Evolutionary conservation across 2,329 filamentous ascomycete genomes (phyloP), one percentile per base, ranked within the genome.

Genomic region (Diaporthe citriasiana): DNA sequence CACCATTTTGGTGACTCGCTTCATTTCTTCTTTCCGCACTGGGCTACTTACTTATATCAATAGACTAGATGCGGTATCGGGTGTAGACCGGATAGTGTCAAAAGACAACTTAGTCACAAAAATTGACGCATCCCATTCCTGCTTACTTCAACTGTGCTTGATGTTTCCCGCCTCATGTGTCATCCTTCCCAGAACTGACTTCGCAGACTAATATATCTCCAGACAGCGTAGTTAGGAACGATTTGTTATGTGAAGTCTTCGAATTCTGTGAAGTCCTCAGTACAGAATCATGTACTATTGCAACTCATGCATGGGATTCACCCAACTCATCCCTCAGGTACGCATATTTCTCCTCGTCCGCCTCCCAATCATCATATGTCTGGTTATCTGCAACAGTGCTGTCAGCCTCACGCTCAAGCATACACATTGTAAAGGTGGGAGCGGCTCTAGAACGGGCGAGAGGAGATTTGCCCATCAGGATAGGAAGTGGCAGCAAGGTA

Each of bases 51-150:
- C 38, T 38, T 42, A 33, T 57, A 63, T 42, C 50, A 60, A 40
- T 71, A 71, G 56, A 71, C 70, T 63, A 71, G 70, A 71, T 40
- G 56, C 35, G 70, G 45, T 42, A 45, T 51, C n/a, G 30, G 25
- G 47, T 33, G 47, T 25, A 27, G 40, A 33, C 9, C 22, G 19
- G 25, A 27, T 45, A 45, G 12, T 25, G 25, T n/a, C 15, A 33
- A 63, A 50, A 66, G 30, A 68, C 47, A 50, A 68, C 27, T 15
- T 47, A 53, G 33, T 68, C 30, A 19, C n/a, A 38, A 68, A 40
- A 40, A 1, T 8, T 8, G 15, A 9, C 5, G 4, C 10, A 7
- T n/a, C 47, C 47, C 3, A 40, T 40, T 17, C 33, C 38, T 51
- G 12, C 45, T 53, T 13, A 10, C 27, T 33, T 40, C 45, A 3